phyloP scores from a whole-genome alignment of 371 early-diverging fungal genomes.

The Vairimorpha necatrix region DNA sequence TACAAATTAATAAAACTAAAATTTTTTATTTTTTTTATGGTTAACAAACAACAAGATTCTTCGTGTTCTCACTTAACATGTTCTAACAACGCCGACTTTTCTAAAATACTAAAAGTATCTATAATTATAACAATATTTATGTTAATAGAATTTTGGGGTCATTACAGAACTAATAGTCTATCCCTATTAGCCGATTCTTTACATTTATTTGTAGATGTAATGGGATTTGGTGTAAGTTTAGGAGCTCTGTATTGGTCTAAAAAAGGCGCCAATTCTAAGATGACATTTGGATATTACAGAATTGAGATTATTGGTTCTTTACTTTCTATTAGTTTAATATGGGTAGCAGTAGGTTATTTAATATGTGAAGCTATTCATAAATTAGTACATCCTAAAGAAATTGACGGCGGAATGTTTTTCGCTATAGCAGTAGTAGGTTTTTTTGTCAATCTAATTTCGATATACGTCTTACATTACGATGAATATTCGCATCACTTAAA shows the following conservation, averaged over 20 bases:
- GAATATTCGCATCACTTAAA: constrained; percentile 36
- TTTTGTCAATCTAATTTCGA: constrained; percentile 68
- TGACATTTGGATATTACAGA: constrained; percentile 74
- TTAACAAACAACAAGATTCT: constrained; percentile 7
- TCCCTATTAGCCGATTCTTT: constrained; percentile 57
- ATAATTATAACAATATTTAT: constrained; percentile 53
- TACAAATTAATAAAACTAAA: not conserved
- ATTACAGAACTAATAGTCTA: constrained; percentile 52
- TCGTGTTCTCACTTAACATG: constrained; percentile 28
- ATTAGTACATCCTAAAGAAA: constrained; percentile 69
- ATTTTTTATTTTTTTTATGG: not conserved
- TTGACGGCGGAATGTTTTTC: constrained; percentile 72
- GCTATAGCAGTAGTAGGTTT: constrained; percentile 75
- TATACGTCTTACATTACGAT: constrained; percentile 41
- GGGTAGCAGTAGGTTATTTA: constrained; percentile 72
- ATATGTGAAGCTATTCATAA: constrained; percentile 73
- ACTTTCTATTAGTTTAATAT: constrained; percentile 72
- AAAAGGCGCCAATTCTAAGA: constrained; percentile 24
- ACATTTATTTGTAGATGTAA: constrained; percentile 57
- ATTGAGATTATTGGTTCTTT: constrained; percentile 77
- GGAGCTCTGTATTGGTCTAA: constrained; percentile 49
- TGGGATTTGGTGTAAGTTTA: constrained; percentile 57
- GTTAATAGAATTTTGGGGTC: constrained; percentile 59
- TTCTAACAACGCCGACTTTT: constrained; percentile 50
- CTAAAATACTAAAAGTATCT: constrained; percentile 42